A percentile compares a stretch with the other conserved stretches of the same genome.
phyloP scores from a whole-genome alignment of 1,284 basidiomycete species.

The Malassezia globosa region DNA sequence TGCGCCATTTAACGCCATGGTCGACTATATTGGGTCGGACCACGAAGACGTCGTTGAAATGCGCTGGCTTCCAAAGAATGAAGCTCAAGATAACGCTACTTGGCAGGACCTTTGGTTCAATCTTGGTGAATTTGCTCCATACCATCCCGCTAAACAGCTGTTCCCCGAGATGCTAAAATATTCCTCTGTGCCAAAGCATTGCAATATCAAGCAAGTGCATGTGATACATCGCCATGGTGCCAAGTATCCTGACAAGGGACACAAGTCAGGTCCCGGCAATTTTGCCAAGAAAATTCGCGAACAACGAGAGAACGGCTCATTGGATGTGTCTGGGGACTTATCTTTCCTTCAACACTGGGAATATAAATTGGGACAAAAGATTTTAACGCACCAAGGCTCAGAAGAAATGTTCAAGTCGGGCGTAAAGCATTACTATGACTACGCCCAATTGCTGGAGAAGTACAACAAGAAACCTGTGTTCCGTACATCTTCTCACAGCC shows the following conservation, averaged over 20 bases:
- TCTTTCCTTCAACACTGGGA: conserved; percentile 62
- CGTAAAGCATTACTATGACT: conserved; percentile 37
- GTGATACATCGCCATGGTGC: conserved; percentile 7
- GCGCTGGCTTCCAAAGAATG: conserved; percentile 21
- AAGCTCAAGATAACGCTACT: background rate
- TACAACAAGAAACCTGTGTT: conserved; percentile 31
- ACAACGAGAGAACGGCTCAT: background rate
- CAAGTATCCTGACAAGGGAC: conserved; percentile 6
- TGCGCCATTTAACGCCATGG: conserved; percentile 30
- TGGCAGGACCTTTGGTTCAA: conserved; percentile 26
- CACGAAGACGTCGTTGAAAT: conserved; percentile 21
- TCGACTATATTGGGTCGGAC: conserved; percentile 18
- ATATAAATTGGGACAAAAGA: conserved; percentile 55
- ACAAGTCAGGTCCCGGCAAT: conserved; percentile 2
- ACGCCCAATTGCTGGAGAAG: conserved; percentile 34
- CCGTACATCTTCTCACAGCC: conserved; percentile 51
- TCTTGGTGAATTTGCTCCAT: conserved; percentile 17
- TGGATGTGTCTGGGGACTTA: conserved; percentile 53
- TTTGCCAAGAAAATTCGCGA: conserved; percentile 4
- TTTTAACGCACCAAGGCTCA: conserved; percentile 66
- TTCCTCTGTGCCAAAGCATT: conserved; percentile 4
- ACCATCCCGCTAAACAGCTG: background rate
- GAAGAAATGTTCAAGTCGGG: conserved; percentile 53
- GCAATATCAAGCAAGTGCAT: conserved; percentile 6
- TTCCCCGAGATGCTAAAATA: conserved; percentile 4